These are phyloP conservation scores for Diaporthe amygdali DNA, from an alignment of 2,329 filamentous ascomycete species.

Conservation along the genomic window DNA sequence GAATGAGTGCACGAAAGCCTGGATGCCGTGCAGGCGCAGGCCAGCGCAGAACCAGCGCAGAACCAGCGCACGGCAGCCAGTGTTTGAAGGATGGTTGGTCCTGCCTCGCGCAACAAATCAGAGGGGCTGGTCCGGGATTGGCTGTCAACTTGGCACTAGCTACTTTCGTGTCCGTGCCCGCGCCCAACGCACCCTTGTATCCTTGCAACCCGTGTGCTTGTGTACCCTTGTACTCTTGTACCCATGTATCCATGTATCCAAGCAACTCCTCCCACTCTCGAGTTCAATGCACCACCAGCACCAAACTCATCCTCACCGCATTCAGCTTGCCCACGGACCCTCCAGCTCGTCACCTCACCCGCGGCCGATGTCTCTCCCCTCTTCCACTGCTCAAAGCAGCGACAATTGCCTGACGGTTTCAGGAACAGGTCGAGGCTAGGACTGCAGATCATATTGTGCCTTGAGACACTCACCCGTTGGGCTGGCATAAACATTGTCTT, in stretches of 20 bases:
- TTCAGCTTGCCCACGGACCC: conserved; percentile 7
- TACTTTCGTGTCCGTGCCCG: conserved; percentile 8
- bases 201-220: neutral
- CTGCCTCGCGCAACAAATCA: conserved; percentile 9
- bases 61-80: conserved; percentile 6
- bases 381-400: neutral
- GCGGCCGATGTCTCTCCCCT: neutral
- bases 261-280: too few species aligned
- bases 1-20: conserved; percentile 13
- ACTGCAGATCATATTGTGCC: neutral
- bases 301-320: neutral
- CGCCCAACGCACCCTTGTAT: neutral
- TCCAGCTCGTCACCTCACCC: neutral
- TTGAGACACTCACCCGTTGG: too few species aligned
- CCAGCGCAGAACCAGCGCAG: conserved; percentile 7
- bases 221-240: neutral
- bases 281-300: neutral
- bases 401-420: neutral
- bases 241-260: neutral
- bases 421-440: neutral
- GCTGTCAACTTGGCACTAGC: conserved; percentile 4
- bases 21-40: neutral
- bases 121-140: conserved; percentile 16
- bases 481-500: neutral
- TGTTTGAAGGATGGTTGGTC: conserved; percentile 15